Evolutionary conservation across 371 early-diverging fungal genomes (phyloP), one percentile per base, ranked within the genome.

Genomic region (Lichtheimia ramosa): DNA sequence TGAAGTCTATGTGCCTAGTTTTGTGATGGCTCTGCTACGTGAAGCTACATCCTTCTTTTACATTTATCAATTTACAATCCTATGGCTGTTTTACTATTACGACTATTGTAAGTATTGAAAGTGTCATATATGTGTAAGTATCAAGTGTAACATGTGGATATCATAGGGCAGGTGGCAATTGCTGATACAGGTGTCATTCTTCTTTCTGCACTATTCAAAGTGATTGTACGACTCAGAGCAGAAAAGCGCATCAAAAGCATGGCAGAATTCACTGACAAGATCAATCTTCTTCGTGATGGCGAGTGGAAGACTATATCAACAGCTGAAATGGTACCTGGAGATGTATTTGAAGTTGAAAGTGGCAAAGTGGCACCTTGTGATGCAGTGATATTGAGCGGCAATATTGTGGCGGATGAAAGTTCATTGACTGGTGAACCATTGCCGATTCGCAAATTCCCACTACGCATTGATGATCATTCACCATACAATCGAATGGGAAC

Each of bases 1-100:
- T 56, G 69, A 79, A 51, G 88, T 88, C 16, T 66, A 77, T 14
- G 83, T 90, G 41, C 85, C 85, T 48, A 68, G 73, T 42, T 71
- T 89, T 58, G 25, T 58, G 21, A 58, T 64, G 56, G 90, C 87
- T 5, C 50, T 89, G 21, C 63, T 69, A 40, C 82, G 79, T 54
- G 92, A 91, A 70, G 87, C 89, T 58, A 64, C 83, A 6, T 79
- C 84, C 3, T 84, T 89, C 66, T 92, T 93, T 62, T 93, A 93
- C 65, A 74, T 92, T 23, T 93, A 91, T 63, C 92, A 93, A 67
- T 71, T 89, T 42, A 82, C 87, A 59, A 74, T 80, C 16, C 79
- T 93, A 49, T 86, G 86, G 86, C 77, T 89, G 10, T 92, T 88
- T 66, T 88, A 86, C 67, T 86, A 88, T 69, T 81, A 84, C 61